These are phyloP conservation scores for Lepiota venenata DNA, from an alignment of 768 basidiomycete genomes.

Conservation along the genomic window DNA sequence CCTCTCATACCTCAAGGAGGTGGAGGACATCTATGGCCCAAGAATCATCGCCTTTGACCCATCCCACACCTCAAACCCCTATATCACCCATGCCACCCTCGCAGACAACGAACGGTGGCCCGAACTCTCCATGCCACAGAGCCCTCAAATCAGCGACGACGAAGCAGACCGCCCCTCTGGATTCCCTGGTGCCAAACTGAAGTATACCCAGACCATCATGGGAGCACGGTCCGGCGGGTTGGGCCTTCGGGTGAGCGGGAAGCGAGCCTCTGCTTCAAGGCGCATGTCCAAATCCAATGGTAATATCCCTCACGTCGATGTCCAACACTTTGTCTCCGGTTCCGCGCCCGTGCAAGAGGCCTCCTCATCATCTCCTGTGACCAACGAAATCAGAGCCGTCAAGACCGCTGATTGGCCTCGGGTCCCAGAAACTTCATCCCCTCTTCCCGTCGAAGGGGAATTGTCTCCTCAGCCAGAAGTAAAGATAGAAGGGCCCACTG, in stretches of 20 bases:
- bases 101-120: conserved; percentile 84
- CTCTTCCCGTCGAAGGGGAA: conserved; percentile 11
- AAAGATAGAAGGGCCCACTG: conserved; percentile 37
- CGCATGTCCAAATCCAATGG: conserved; percentile 38
- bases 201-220: conserved; percentile 89
- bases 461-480: conserved; percentile 32
- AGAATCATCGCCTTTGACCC: conserved; percentile 81
- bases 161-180: conserved; percentile 50
- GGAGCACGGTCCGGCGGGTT: conserved; percentile 66
- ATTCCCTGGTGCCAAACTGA: conserved; percentile 56
- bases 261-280: conserved; percentile 51
- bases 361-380: conserved; percentile 23
- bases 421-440: conserved; percentile 15
- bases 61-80: conserved; percentile 76
- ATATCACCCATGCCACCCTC: conserved; percentile 75
- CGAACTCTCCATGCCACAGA: conserved; percentile 68
- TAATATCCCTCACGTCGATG: conserved; percentile 18
- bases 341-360: conserved; percentile 30
- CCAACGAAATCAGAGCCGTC: conserved; percentile 23
- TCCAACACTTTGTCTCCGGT: conserved; percentile 32
- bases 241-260: conserved; percentile 75
- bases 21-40: conserved; percentile 82
- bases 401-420: conserved; percentile 30
- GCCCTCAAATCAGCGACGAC: conserved; percentile 71
- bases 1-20: conserved; percentile 81